phyloP scores from a whole-genome alignment of 164 flowering plant genomes.

The Nelumbo lutea region DNA sequence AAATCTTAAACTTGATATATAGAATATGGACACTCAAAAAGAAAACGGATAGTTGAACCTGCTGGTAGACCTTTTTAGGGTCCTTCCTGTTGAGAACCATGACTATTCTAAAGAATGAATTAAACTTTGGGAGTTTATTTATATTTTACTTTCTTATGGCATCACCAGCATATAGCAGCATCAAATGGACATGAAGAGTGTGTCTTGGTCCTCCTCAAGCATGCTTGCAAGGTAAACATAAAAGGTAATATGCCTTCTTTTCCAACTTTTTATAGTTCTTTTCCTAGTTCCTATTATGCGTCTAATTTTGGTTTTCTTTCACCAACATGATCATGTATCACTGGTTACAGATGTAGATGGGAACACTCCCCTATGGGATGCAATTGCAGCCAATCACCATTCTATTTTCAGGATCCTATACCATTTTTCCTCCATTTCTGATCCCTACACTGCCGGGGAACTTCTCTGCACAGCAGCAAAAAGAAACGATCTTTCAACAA shows the following conservation, averaged over 20 bases:
- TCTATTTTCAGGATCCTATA: slow-evolving; percentile 58
- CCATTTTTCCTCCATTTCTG: slow-evolving; percentile 50
- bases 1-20: too few species aligned
- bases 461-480: slow-evolving; percentile 73
- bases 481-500: slow-evolving; percentile 46
- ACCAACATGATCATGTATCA: neutral
- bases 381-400: slow-evolving; percentile 59
- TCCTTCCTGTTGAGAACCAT: too few species aligned
- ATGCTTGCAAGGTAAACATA: slow-evolving; percentile 53
- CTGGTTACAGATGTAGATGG: slow-evolving; percentile 58
- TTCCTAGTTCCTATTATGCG: neutral
- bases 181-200: slow-evolving; percentile 82
- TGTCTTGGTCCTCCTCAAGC: slow-evolving; percentile 62
- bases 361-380: slow-evolving; percentile 78
- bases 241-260: slow-evolving; percentile 38
- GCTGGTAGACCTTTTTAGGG: too few species aligned
- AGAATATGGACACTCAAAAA: too few species aligned
- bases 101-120: neutral
- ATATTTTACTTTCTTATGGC: neutral
- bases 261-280: too few species aligned
- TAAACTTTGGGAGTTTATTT: neutral
- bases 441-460: slow-evolving; percentile 58
- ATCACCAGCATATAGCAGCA: slow-evolving; percentile 74
- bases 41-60: too few species aligned
- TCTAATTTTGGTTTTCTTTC: neutral